These are phyloP conservation scores for Trichopus zeylanicus DNA, from an alignment of 116 monocot genomes.

Conservation along the genomic window DNA sequence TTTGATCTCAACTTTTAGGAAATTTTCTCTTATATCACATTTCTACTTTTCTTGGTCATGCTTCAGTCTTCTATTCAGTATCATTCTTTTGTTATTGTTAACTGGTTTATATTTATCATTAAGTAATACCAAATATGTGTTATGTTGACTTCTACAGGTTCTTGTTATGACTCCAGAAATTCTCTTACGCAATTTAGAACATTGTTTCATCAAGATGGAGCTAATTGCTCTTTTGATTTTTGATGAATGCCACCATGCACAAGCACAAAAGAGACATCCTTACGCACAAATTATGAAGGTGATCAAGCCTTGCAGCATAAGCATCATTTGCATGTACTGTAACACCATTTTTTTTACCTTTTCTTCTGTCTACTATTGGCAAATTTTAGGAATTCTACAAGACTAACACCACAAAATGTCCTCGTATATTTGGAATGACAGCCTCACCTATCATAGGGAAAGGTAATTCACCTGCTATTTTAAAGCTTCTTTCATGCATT, in stretches of 20 bases:
- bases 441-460: conserved; percentile 95
- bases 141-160: conserved; percentile 32
- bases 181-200: conserved; percentile 68
- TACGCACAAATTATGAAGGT: conserved; percentile 99
- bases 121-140: background rate
- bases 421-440: conserved; percentile 97
- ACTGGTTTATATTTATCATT: no score
- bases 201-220: conserved; percentile 85
- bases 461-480: conserved; percentile 29
- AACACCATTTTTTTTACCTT: background rate
- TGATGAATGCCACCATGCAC: conserved; percentile 99
- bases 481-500: background rate
- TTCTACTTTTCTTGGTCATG: no score
- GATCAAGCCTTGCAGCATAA: background rate
- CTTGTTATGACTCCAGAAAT: conserved; percentile 96
- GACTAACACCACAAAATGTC: conserved; percentile 17
- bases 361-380: background rate
- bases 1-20: no score
- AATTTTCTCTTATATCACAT: no score
- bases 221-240: conserved; percentile 74
- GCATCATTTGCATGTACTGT: background rate
- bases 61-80: no score
- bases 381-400: conserved; percentile 79
- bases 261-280: conserved; percentile 72
- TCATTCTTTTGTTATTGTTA: no score